These are phyloP conservation scores for Phlyctochytrium bullatum DNA, from an alignment of 192 early-diverging fungal species.

Conservation along the genomic window DNA sequence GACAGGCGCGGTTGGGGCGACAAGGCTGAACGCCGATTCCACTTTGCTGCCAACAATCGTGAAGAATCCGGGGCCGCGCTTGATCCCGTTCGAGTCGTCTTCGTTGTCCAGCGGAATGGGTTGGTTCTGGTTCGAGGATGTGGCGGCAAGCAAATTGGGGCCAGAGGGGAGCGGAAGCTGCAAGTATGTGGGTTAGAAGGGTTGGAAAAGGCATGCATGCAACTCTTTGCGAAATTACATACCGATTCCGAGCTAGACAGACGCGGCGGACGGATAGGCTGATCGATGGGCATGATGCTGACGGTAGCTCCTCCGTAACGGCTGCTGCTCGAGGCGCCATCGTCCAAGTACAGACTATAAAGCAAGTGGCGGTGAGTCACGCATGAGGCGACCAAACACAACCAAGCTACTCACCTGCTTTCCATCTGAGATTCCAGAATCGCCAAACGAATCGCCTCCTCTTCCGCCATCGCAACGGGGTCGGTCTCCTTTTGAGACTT, in stretches of 20 bases:
- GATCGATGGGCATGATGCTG: neutral
- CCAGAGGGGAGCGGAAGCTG: neutral
- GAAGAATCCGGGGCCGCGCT: neutral
- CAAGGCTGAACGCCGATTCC: neutral
- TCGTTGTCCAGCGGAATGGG: neutral
- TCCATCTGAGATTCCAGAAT: neutral
- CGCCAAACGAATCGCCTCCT: neutral
- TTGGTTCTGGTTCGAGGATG: neutral
- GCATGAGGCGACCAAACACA: neutral
- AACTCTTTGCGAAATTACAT: neutral
- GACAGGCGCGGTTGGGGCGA: neutral
- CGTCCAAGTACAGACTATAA: neutral
- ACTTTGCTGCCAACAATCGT: neutral
- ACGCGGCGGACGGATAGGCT: no score
- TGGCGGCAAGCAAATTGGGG: neutral
- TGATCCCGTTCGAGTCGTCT: neutral
- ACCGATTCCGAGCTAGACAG: neutral
- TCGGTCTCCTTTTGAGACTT: neutral
- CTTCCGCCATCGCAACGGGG: neutral
- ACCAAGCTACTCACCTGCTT: neutral
- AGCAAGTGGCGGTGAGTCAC: neutral
- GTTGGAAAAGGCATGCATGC: neutral
- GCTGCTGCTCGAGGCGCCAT: neutral
- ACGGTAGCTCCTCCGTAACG: neutral
- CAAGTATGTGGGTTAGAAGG: neutral